phyloP scores from a whole-genome alignment of 179 eudicot genomes.

The Silene vulgaris region DNA sequence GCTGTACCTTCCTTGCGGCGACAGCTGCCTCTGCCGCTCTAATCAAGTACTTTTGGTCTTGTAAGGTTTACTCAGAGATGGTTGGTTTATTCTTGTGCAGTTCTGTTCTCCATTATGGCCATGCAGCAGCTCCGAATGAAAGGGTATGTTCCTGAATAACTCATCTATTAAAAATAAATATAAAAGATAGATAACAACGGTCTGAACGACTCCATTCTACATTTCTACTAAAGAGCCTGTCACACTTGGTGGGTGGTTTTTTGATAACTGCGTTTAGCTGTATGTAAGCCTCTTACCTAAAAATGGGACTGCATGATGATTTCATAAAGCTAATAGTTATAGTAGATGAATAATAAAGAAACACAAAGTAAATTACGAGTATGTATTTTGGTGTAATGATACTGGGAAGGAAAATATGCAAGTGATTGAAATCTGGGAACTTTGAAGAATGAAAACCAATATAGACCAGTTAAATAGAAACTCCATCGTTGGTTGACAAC shows the following conservation, averaged over 20 bases:
- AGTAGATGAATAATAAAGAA: background rate
- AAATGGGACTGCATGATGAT: slow-evolving; percentile 10
- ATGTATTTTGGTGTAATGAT: background rate
- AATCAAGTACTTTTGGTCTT: background rate
- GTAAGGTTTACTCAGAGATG: slow-evolving; percentile 1
- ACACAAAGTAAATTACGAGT: background rate
- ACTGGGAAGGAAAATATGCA: background rate
- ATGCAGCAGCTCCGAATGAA: slow-evolving; percentile 99
- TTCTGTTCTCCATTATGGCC: slow-evolving; percentile 97
- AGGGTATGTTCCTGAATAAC: slow-evolving; percentile 48
- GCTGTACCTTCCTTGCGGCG: background rate
- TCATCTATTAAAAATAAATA: background rate
- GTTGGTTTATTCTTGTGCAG: slow-evolving; percentile 37
- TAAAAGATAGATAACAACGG: background rate
- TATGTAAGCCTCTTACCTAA: background rate
- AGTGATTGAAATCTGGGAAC: background rate
- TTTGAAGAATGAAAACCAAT: slow-evolving; percentile 1
- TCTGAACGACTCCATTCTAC: background rate
- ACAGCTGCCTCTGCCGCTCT: background rate
- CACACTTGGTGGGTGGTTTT: background rate
- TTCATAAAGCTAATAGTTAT: background rate
- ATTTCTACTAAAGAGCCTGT: slow-evolving; percentile 1
- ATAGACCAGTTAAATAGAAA: slow-evolving; percentile 3
- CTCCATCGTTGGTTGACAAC: background rate
- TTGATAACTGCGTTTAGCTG: background rate